phyloP scores from a whole-genome alignment of 1,284 basidiomycete species.

The Cutaneotrichosporon cyanovorans region DNA sequence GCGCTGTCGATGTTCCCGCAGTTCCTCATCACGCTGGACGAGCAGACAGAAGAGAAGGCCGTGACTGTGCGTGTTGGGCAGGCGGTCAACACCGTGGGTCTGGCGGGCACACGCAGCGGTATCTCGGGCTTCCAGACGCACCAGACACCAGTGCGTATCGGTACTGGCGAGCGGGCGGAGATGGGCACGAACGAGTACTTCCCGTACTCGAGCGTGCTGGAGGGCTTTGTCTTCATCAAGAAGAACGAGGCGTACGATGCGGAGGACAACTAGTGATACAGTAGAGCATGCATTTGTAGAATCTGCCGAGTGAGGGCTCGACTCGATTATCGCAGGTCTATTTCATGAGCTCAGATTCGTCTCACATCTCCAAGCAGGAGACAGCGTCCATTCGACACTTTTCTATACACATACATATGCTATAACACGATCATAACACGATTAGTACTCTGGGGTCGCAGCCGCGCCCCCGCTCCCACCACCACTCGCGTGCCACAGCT shows the following conservation, averaged over 20 bases:
- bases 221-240: constrained; percentile 79
- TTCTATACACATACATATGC: too few relatives aligned
- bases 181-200: constrained; percentile 95
- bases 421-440: too few relatives aligned
- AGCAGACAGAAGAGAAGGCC: constrained; percentile 72
- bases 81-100: constrained; percentile 49
- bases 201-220: constrained; percentile 77
- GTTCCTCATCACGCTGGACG: constrained; percentile 94
- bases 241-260: constrained; percentile 51
- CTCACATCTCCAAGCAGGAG: too few relatives aligned
- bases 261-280: constrained; percentile 25
- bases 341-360: too few relatives aligned
- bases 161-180: constrained; percentile 88
- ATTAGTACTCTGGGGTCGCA: too few relatives aligned
- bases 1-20: constrained; percentile 95
- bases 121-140: constrained; percentile 77
- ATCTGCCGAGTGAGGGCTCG: background rate
- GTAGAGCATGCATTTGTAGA: constrained; percentile 6
- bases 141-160: constrained; percentile 87
- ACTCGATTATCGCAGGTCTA: too few relatives aligned
- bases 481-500: constrained; percentile 23
- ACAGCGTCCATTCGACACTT: too few relatives aligned
- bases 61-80: constrained; percentile 94
- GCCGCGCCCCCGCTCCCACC: background rate
- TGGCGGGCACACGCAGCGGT: constrained; percentile 43